Base-by-base conservation (phyloP, 495 filamentous ascomycete genomes). In the Penicillium lagena region DNA sequence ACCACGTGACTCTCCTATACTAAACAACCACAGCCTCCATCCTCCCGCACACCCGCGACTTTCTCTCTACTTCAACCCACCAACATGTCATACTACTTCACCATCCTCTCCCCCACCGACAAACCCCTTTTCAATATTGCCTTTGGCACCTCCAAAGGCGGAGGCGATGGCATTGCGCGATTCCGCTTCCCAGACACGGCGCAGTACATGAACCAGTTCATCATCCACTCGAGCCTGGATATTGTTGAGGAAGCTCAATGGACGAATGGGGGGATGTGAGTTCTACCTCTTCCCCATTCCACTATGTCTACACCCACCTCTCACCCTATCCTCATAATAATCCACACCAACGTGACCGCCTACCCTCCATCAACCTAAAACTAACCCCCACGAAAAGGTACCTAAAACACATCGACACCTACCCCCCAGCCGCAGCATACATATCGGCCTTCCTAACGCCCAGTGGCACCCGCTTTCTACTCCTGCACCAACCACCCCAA, bases 191-290 rank as follows among this genome's bases (percentile, higher is more conserved):
- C 74, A 29, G 84, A 90, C 37, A 83, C 94, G 49, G 85, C 89
- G 22, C 80, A 87, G 40, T 84, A 91, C 61, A 87, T 96, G 81
- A 96, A 95, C 72, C 93, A 96, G 66, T 96, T 97, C 73, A 86
- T 98, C 64, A 82, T 93, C 37, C 91, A 98, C 70, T 86, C 84
- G 42, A 85, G 83, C 53, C 70, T 98, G 35, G 93, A 98, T 60
- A 89, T 96, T 37, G 83, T 96, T 15, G 93, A 97, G 65, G 93
- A 98, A 57, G 77, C 89, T 13, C 91, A 96, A 66, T 98, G 94
- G 93, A 81, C 75, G 10, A 83, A 66, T 49, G 82, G 83, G 11
- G 79, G 83, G 58, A 85, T 93, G 88, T 94, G 67, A 36, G 62
- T 67, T 12, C 31, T n/a, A 27, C 32, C 38, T 8, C 27, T 37